Conservation (phyloP, 371 early-diverging fungal species). For the Saksenaea oblongispora region DNA sequence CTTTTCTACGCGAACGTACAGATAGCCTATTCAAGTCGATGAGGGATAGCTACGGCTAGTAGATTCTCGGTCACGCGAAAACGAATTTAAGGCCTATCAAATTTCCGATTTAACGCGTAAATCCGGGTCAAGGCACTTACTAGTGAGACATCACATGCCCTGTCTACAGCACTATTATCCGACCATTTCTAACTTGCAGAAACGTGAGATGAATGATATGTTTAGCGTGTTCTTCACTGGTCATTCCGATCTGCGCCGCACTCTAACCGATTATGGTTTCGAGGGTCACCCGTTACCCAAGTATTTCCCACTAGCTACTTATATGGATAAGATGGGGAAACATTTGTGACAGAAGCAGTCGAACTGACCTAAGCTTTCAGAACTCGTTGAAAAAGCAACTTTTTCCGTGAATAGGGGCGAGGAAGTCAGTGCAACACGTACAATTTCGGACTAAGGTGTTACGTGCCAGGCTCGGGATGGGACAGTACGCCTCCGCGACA, state of each 20-base stretch:
- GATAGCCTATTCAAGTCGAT: conserved; percentile 91
- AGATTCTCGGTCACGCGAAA: conserved; percentile 89
- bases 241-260: conserved; percentile 95
- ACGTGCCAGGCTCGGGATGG: not conserved
- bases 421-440: conserved; percentile 24
- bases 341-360: conserved; percentile 92
- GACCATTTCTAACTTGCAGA: conserved; percentile 93
- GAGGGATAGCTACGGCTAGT: conserved; percentile 84
- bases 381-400: conserved; percentile 83
- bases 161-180: conserved; percentile 73
- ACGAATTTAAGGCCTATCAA: conserved; percentile 93
- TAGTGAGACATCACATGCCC: conserved; percentile 88
- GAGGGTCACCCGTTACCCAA: conserved; percentile 97
- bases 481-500: not conserved
- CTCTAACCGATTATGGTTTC: conserved; percentile 98
- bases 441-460: not conserved
- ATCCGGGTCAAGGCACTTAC: conserved; percentile 96
- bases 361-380: conserved; percentile 95
- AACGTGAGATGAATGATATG: conserved; percentile 98
- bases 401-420: conserved; percentile 88
- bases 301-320: conserved; percentile 97
- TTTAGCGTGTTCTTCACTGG: conserved; percentile 94
- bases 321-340: conserved; percentile 97
- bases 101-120: conserved; percentile 85
- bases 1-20: conserved; percentile 93